These are phyloP conservation scores for Seiridium cupressi DNA, from an alignment of 2,329 filamentous ascomycete genomes.

Conservation along the genomic window DNA sequence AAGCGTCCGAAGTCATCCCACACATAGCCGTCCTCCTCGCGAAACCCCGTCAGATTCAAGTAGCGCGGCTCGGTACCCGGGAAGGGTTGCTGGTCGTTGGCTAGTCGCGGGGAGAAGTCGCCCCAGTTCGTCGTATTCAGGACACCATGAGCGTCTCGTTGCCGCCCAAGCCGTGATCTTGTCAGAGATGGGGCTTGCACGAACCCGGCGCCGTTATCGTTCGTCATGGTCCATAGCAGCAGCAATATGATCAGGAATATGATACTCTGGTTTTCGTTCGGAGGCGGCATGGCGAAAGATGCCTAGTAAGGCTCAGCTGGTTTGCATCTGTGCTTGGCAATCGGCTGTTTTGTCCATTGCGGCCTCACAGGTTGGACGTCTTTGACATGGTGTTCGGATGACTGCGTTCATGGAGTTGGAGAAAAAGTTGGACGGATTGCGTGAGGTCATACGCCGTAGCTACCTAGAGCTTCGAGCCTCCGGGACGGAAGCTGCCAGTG, in stretches of 20 bases:
- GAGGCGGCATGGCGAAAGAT: conserved; percentile 41
- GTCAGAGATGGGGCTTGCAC: conserved; percentile 39
- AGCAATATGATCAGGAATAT: conserved; percentile 43
- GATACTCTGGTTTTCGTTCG: conserved; percentile 43
- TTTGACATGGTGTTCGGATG: too few relatives aligned
- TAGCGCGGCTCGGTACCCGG: conserved; percentile 36
- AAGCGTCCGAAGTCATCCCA: conserved; percentile 74
- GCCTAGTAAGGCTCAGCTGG: not conserved
- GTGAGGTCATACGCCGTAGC: conserved; percentile 2
- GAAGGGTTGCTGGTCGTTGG: conserved; percentile 18
- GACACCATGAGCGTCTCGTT: conserved; percentile 49
- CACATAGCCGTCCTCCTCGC: conserved; percentile 69
- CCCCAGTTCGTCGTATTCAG: conserved; percentile 59
- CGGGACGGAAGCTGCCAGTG: not conserved
- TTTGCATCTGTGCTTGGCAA: not conserved
- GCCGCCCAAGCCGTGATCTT: conserved; percentile 46
- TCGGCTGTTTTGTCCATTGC: not conserved
- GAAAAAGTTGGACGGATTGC: not conserved
- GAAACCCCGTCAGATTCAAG: conserved; percentile 76
- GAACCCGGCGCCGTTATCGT: conserved; percentile 38
- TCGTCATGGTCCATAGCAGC: conserved; percentile 42
- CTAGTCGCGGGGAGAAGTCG: conserved; percentile 50
- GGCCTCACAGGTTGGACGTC: not conserved
- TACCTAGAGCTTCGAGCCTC: not conserved
- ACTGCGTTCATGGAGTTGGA: too few relatives aligned